Conservation (phyloP, 2,329 filamentous ascomycete genomes). For the Hymenoscyphus scutula region DNA sequence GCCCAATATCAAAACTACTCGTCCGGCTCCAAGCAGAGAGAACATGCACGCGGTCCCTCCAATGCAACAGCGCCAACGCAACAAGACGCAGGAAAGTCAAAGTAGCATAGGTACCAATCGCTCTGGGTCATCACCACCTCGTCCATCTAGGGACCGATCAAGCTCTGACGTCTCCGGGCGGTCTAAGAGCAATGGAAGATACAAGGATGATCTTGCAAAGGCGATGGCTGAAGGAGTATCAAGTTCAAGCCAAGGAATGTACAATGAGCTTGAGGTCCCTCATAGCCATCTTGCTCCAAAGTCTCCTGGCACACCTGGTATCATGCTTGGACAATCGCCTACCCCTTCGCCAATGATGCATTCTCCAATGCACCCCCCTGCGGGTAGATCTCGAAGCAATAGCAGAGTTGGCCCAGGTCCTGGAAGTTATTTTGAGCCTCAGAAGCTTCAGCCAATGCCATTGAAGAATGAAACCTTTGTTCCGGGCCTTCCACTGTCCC, state of each 20-base stretch:
- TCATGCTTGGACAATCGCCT: constrained; percentile 21
- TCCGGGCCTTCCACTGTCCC: constrained; percentile 26
- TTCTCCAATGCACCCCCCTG: constrained; percentile 26
- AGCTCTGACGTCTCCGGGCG: constrained; percentile 33
- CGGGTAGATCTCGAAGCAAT: constrained; percentile 30
- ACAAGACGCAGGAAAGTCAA: constrained; percentile 23
- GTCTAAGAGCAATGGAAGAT: constrained; percentile 34
- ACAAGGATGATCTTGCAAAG: constrained; percentile 32
- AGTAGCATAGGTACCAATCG: constrained; percentile 20
- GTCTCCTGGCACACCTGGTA: constrained; percentile 24
- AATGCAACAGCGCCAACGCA: constrained; percentile 24
- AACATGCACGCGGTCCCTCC: constrained; percentile 27
- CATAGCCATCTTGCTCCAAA: constrained; percentile 24
- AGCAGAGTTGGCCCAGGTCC: constrained; percentile 25
- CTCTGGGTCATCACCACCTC: constrained; percentile 30
- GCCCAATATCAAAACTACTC: constrained; percentile 25
- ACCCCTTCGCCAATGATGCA: constrained; percentile 27
- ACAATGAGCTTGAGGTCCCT: constrained; percentile 30
- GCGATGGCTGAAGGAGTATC: constrained; percentile 26
- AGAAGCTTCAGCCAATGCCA: constrained; percentile 26
- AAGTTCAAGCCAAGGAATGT: constrained; percentile 23
- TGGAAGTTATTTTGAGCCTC: constrained; percentile 29
- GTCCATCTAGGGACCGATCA: constrained; percentile 33
- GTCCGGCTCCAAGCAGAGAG: constrained; percentile 29
- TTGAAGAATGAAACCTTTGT: constrained; percentile 26